Base-by-base conservation (phyloP, 2,329 filamentous ascomycete genomes). In the Cytospora piceae region DNA sequence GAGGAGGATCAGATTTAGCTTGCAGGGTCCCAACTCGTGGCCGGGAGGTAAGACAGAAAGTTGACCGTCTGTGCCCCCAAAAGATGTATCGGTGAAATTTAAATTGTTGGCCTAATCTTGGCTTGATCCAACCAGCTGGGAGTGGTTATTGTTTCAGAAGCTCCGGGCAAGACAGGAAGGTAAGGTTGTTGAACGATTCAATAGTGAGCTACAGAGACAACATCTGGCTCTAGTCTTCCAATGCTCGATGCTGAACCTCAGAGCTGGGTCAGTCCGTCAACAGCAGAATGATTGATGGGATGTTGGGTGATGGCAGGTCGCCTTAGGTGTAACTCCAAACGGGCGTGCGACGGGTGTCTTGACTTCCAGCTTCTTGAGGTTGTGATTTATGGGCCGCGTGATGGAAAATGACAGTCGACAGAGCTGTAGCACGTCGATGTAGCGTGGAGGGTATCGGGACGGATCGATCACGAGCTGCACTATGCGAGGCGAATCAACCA, bases 11-110 rank as follows among this genome's bases (percentile, higher is more conserved):
- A 52, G 61, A 52, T 42, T 39, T 54, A 32, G 27, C 58, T 31
- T 66, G 64, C 64, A 66, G 59, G 53, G 61, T 46, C 61, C 51
- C 34, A 59, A 55, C 15, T 53, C 51, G 37, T 53, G 61, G 39
- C 56, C 39, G 57, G 56, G 56, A 52, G 61, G 51, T 49, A 60
- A 61, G 56, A 64, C 39, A 66, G 24, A 46, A 29, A 51, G 24
- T 57, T 34, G 61, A 37, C 46, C 32, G 56, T 49, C 54, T 34
- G 27, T 49, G 54, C 22, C 27, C 53, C 29, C 22, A 61, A 31
- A 58, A 34, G 27, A 56, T 20, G 31, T 24, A 51, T 32, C 46
- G 24, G 32, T 42, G 32, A 27, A 55, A 15, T 63, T 57, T 22
- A 51, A 63, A 37, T 57, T 57, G 61, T 37, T 24, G 37, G 31